A percentile compares a stretch with the other conserved stretches of the same genome.
These are phyloP conservation scores for Coprinopsis strossmayeri DNA, from an alignment of 768 basidiomycete species.

Conservation along the genomic window DNA sequence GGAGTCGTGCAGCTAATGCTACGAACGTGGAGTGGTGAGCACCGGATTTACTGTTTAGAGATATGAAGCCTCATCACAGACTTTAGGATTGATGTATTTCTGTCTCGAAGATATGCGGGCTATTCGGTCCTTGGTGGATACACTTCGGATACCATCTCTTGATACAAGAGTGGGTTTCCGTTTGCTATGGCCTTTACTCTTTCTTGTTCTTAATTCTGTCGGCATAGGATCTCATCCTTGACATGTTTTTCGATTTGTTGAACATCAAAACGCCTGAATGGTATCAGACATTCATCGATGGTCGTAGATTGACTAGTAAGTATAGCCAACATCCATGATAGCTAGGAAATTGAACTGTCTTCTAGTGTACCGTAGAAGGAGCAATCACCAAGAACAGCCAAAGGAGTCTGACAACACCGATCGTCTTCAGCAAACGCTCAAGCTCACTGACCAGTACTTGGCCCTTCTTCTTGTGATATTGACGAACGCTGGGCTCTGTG, in stretches of 20 bases:
- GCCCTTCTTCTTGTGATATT: conserved; percentile 80
- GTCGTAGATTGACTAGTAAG: conserved; percentile 78
- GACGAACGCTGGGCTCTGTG: conserved; percentile 80
- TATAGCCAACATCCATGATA: not conserved
- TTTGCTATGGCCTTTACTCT: conserved; percentile 74
- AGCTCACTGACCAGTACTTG: conserved; percentile 89
- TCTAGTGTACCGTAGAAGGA: conserved; percentile 55
- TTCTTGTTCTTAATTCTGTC: conserved; percentile 93
- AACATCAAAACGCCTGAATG: conserved; percentile 91
- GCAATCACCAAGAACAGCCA: conserved; percentile 23
- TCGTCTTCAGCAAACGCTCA: conserved; percentile 50
- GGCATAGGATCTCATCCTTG: conserved; percentile 79
- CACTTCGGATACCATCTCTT: conserved; percentile 81
- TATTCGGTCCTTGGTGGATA: conserved; percentile 78
- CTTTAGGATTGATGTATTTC: conserved; percentile 79
- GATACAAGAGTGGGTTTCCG: conserved; percentile 63
- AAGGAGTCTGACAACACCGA: conserved; percentile 34
- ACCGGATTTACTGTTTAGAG: not conserved
- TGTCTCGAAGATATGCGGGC: conserved; percentile 87
- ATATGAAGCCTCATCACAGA: not conserved
- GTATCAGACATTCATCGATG: conserved; percentile 89
- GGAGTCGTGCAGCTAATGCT: conserved; percentile 79
- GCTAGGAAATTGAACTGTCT: conserved; percentile 2
- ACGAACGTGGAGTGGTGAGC: conserved; percentile 88
- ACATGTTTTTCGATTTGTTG: conserved; percentile 90